These are phyloP conservation scores for Ceratobasidium sp. DNA, from an alignment of 1,284 basidiomycete genomes.

Conservation along the genomic window DNA sequence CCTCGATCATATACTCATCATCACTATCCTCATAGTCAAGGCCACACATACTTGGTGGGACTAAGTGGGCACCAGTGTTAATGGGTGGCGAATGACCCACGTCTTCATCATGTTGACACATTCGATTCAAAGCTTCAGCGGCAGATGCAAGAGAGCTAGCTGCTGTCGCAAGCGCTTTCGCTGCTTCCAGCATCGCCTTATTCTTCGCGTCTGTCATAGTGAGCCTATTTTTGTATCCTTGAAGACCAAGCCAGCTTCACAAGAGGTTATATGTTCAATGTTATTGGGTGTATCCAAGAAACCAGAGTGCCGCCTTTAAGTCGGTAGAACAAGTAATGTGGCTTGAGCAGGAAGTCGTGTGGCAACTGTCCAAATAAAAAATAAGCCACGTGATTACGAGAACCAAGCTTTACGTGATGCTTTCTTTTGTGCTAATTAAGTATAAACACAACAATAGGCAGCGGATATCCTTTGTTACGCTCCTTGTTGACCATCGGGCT, in stretches of 20 bases:
- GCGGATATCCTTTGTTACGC: constrained; percentile 27
- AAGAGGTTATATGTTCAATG: background rate
- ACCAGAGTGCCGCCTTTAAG: background rate
- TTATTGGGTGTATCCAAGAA: background rate
- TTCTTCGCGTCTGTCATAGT: background rate
- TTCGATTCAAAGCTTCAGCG: constrained; percentile 13
- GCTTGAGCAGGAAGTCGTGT: background rate
- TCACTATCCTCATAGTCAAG: constrained; percentile 24
- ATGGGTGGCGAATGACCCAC: background rate
- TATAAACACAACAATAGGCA: constrained; percentile 12
- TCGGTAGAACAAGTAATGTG: background rate
- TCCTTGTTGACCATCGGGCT: constrained; percentile 10
- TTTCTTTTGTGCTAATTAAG: constrained; percentile 6
- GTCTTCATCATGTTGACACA: constrained; percentile 23
- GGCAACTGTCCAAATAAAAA: background rate
- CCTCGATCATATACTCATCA: constrained; percentile 27
- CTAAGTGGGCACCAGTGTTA: background rate
- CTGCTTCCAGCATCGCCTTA: constrained; percentile 16
- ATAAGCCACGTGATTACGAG: background rate
- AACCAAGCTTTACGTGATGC: background rate
- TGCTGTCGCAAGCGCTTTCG: constrained; percentile 24
- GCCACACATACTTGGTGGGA: background rate
- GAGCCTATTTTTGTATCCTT: background rate
- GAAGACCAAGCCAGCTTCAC: background rate
- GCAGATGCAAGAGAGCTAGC: constrained; percentile 26